phyloP scores from a whole-genome alignment of 2,329 filamentous ascomycete species.

The Pseudogymnoascus sp. region DNA sequence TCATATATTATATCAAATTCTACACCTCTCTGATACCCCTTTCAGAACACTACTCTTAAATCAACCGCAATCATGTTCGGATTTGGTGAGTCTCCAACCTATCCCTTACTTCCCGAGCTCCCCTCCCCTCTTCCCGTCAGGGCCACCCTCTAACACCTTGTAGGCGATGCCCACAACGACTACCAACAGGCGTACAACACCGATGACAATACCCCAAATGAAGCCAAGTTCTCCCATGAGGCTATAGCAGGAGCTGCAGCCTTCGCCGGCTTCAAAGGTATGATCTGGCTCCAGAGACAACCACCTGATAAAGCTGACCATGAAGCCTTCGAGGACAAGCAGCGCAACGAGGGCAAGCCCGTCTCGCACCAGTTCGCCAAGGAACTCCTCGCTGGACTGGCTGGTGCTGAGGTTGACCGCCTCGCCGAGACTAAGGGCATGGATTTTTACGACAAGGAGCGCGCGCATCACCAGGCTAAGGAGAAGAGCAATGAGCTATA shows the following conservation, averaged over 20 bases:
- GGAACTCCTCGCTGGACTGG: constrained; percentile 65
- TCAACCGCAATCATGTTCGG: constrained; percentile 9
- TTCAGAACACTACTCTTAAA: not conserved
- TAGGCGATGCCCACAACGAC: constrained; percentile 37
- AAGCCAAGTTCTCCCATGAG: constrained; percentile 64
- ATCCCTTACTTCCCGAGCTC: not conserved
- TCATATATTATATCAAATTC: not conserved
- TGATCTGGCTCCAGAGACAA: not conserved
- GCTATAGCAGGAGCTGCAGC: constrained; percentile 66
- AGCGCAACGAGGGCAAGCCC: constrained; percentile 62
- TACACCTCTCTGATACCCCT: not conserved
- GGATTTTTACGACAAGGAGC: constrained; percentile 49
- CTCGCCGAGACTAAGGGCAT: constrained; percentile 65
- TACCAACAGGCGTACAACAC: constrained; percentile 38
- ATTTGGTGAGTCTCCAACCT: not conserved
- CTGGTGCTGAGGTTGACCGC: constrained; percentile 69
- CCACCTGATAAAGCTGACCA: not conserved
- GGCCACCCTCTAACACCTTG: not conserved
- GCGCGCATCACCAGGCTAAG: constrained; percentile 52
- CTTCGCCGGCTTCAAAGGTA: constrained; percentile 68
- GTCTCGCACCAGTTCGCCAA: constrained; percentile 71
- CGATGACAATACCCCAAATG: constrained; percentile 31
- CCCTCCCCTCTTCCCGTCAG: no score
- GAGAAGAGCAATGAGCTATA: constrained; percentile 53
- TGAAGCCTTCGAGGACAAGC: constrained; percentile 60